Percentiles rank a stretch among this genome's conserved stretches.
Conservation (phyloP, 768 basidiomycete species). For the Lactarius tabidus region DNA sequence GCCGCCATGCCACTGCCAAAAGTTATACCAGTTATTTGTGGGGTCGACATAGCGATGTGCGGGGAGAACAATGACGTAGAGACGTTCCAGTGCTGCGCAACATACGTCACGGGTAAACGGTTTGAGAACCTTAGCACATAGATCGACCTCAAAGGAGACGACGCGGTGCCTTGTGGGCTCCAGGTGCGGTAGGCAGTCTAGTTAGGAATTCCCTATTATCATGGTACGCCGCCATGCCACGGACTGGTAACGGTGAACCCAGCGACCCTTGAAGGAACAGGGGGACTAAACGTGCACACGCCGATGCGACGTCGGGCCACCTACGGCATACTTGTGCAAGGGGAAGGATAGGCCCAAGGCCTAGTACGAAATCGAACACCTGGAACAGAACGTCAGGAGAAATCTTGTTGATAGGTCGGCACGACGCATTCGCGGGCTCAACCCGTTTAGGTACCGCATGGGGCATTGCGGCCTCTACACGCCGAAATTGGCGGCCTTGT, state of each 20-base stretch:
- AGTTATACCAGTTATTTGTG: background rate
- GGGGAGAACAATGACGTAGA: constrained; percentile 1
- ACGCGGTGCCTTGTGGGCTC: background rate
- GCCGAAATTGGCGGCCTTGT: too few species aligned
- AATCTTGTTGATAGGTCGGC: too few species aligned
- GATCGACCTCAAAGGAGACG: background rate
- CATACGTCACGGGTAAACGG: background rate
- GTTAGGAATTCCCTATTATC: too few species aligned
- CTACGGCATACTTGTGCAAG: too few species aligned
- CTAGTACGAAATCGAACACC: too few species aligned
- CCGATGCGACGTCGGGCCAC: background rate
- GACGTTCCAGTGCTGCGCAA: background rate
- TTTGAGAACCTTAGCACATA: background rate
- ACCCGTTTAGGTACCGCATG: background rate
- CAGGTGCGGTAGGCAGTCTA: background rate
- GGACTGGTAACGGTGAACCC: background rate
- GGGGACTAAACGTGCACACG: background rate
- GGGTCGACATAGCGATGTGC: constrained; percentile 3
- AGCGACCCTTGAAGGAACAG: constrained; percentile 8
- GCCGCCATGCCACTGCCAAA: constrained; percentile 7
- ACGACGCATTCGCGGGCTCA: background rate
- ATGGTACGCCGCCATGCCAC: background rate
- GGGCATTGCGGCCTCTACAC: constrained; percentile 3
- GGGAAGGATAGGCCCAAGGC: too few species aligned
- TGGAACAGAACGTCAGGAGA: too few species aligned